Evolutionary conservation across 495 filamentous ascomycete species (phyloP).

Genomic region (Oleoguttula mirabilis): DNA sequence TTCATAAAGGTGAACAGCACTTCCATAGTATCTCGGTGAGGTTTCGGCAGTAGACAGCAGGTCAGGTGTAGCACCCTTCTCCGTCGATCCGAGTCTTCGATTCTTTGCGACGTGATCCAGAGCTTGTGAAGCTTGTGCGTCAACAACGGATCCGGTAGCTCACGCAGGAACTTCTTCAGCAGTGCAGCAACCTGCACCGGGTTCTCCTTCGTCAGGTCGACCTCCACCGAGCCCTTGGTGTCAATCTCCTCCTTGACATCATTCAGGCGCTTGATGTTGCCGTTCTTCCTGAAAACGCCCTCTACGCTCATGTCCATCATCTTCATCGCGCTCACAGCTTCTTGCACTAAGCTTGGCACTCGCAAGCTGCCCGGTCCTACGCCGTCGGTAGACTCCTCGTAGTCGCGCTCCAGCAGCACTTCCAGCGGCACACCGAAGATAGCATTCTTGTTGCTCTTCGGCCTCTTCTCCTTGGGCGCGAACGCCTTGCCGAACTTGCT

Average conservation of each 20-base stretch:
- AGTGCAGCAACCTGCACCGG: slow-evolving; percentile 91
- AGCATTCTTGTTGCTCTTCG: slow-evolving; percentile 66
- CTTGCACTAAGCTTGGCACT: slow-evolving; percentile 81
- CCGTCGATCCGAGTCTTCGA: slow-evolving; percentile 70
- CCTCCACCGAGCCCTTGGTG: slow-evolving; percentile 60
- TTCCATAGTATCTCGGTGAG: slow-evolving; percentile 87
- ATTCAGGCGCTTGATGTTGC: slow-evolving; percentile 82
- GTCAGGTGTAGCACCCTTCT: slow-evolving; percentile 78
- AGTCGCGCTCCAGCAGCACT: slow-evolving; percentile 78
- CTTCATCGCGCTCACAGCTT: slow-evolving; percentile 82
- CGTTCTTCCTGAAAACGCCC: slow-evolving; percentile 98
- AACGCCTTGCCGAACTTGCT: slow-evolving; percentile 95
- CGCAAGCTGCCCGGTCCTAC: slow-evolving; percentile 82
- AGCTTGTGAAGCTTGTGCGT: slow-evolving; percentile 90
- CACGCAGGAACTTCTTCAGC: slow-evolving; percentile 87
- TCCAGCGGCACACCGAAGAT: slow-evolving; percentile 83
- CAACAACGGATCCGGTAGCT: slow-evolving; percentile 87
- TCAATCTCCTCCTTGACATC: slow-evolving; percentile 77
- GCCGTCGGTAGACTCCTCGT: slow-evolving; percentile 89
- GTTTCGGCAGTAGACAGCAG: slow-evolving; percentile 86
- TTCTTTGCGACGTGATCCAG: slow-evolving; percentile 80
- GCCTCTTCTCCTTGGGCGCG: slow-evolving; percentile 46
- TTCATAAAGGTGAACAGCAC: slow-evolving; percentile 94
- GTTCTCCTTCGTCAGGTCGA: slow-evolving; percentile 71
- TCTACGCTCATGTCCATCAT: slow-evolving; percentile 99